phyloP scores from a whole-genome alignment of 1,284 basidiomycete species.

The Austroboletus novae-zelandiae region DNA sequence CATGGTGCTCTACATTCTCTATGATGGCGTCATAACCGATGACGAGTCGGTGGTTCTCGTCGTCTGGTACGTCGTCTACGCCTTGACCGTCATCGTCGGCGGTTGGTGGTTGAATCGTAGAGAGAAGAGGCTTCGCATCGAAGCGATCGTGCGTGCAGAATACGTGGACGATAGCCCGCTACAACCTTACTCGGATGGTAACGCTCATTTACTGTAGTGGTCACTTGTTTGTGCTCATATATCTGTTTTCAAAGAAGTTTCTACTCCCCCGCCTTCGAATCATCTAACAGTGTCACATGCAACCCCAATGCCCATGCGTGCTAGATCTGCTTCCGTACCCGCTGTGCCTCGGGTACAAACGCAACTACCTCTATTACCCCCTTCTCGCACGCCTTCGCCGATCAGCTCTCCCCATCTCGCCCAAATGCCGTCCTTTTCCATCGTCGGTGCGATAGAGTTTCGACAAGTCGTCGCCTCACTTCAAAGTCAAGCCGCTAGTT shows the following conservation, averaged over 20 bases:
- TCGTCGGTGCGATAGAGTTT: constrained; percentile 93
- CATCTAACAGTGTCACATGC: constrained; percentile 15
- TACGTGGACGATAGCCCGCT: constrained; percentile 50
- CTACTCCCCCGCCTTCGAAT: constrained; percentile 1
- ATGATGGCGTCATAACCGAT: constrained; percentile 71
- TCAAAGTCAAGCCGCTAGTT: constrained; percentile 57
- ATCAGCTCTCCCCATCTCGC: constrained; percentile 34
- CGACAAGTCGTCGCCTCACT: constrained; percentile 84
- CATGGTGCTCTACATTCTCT: constrained; percentile 73
- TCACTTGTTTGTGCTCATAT: constrained; percentile 11
- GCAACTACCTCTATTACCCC: constrained; percentile 37
- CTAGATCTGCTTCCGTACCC: constrained; percentile 38
- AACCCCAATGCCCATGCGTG: constrained; percentile 32
- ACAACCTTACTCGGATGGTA: constrained; percentile 62
- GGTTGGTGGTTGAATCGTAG: constrained; percentile 72
- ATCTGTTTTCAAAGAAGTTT: constrained; percentile 19
- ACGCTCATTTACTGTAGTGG: constrained; percentile 25
- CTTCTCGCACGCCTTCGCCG: constrained; percentile 39
- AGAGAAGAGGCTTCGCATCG: constrained; percentile 44
- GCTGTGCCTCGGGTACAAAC: constrained; percentile 41
- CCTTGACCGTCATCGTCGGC: constrained; percentile 70
- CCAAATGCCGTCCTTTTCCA: constrained; percentile 80
- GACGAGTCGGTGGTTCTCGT: constrained; percentile 80
- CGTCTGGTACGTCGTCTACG: constrained; percentile 78
- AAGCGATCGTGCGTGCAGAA: constrained; percentile 60